A percentile compares a stretch with the other conserved stretches of the same genome.
phyloP scores from a whole-genome alignment of 1,284 basidiomycete genomes.

The Cystobasidium sp. region DNA sequence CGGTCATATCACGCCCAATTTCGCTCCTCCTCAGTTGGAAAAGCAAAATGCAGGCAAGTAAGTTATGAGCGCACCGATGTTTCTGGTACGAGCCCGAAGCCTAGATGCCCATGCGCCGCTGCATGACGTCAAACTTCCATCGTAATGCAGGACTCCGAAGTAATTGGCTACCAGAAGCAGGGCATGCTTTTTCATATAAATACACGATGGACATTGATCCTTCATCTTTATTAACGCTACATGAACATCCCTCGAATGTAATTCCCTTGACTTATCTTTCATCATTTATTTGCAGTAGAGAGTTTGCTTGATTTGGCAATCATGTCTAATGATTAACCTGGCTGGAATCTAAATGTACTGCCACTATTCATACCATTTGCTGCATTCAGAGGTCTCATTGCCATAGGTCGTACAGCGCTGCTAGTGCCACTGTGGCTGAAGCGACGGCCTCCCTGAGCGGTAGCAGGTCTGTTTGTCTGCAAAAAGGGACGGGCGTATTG shows the following conservation, averaged over 20 bases:
- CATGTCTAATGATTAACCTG: not conserved
- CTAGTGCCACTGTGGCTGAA: not conserved
- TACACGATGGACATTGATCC: no score
- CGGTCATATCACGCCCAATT: slow-evolving; percentile 39
- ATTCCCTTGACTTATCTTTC: no score
- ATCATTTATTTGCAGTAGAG: no score
- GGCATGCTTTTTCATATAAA: no score
- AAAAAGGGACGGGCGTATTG: not conserved
- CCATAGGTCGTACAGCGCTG: not conserved
- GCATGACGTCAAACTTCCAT: no score
- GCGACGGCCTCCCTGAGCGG: slow-evolving; percentile 12
- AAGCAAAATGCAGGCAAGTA: not conserved
- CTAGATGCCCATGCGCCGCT: no score
- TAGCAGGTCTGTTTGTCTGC: not conserved
- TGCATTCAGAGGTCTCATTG: not conserved
- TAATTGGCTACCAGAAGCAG: no score
- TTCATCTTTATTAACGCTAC: no score
- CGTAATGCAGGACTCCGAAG: no score
- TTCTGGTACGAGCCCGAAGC: not conserved
- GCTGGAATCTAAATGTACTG: not conserved
- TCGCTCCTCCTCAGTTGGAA: slow-evolving; percentile 17
- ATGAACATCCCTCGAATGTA: no score
- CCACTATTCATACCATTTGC: not conserved
- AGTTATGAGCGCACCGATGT: not conserved
- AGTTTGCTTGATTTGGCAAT: no score